Percentiles rank a stretch among this genome's conserved stretches.
Evolutionary conservation across 1,139 yeast genomes (phyloP).

Genomic region (Geotrichum histeridarum): DNA sequence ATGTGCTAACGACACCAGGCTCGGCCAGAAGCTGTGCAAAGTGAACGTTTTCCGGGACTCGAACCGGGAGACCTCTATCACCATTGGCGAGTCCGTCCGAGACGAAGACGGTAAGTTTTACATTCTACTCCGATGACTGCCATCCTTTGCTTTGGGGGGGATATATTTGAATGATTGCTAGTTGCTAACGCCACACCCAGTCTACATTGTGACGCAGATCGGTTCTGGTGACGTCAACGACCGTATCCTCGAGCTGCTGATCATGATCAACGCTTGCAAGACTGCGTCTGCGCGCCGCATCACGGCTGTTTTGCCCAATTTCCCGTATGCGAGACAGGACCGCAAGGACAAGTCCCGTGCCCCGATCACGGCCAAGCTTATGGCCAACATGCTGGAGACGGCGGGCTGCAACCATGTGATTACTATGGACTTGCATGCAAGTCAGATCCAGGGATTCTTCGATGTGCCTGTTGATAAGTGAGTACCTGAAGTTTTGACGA

Average conservation of each 20-base stretch:
- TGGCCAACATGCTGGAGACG: conserved; percentile 91
- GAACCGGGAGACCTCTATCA: conserved; percentile 79
- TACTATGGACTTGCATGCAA: conserved; percentile 95
- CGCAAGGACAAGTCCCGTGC: conserved; percentile 95
- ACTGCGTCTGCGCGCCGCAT: conserved; percentile 93
- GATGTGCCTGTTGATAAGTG: conserved; percentile 88
- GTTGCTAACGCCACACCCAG: conserved; percentile 1
- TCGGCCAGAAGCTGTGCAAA: conserved; percentile 41
- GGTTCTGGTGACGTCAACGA: conserved; percentile 91
- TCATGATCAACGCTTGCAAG: conserved; percentile 92
- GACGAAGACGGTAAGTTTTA: conserved; percentile 63
- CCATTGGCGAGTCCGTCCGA: conserved; percentile 91
- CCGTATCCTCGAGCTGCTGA: conserved; percentile 75
- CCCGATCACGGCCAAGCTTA: conserved; percentile 92
- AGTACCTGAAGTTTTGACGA: background rate
- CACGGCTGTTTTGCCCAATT: conserved; percentile 91
- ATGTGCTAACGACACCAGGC: conserved; percentile 25
- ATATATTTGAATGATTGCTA: no score
- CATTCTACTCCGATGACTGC: background rate
- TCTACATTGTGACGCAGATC: conserved; percentile 80
- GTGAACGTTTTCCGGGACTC: conserved; percentile 47
- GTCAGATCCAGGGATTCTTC: conserved; percentile 96
- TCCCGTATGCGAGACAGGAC: conserved; percentile 97
- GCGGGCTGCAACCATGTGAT: conserved; percentile 97
- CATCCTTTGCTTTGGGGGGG: background rate